phyloP scores from a whole-genome alignment of 2,329 filamentous ascomycete genomes.

The Beauveria bassiana region DNA sequence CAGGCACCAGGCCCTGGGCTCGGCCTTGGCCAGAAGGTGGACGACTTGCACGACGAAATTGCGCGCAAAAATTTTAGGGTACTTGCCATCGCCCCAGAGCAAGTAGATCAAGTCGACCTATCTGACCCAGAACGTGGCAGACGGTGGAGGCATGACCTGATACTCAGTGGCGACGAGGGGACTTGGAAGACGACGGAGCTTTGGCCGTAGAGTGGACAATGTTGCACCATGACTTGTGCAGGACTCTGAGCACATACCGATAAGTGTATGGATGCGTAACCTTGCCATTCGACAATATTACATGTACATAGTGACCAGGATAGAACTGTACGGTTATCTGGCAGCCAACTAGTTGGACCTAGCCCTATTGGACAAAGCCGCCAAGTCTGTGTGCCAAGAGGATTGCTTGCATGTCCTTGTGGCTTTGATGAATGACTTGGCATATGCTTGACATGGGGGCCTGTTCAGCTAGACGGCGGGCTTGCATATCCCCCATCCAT shows the following conservation, averaged over 20 bases:
- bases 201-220: slow-evolving; percentile 46
- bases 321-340: background rate
- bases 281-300: background rate
- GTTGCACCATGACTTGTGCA: background rate
- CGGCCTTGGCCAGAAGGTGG: slow-evolving; percentile 55
- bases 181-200: slow-evolving; percentile 63
- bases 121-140: slow-evolving; percentile 54
- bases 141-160: slow-evolving; percentile 61
- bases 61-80: slow-evolving; percentile 74
- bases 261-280: background rate
- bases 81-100: slow-evolving; percentile 70
- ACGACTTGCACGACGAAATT: slow-evolving; percentile 60
- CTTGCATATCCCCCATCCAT: background rate
- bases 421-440: slow-evolving; percentile 1
- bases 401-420: background rate
- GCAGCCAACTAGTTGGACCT: background rate
- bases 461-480: background rate
- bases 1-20: slow-evolving; percentile 36
- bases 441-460: background rate
- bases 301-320: background rate
- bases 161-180: slow-evolving; percentile 31
- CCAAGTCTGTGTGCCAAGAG: background rate
- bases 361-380: background rate
- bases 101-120: slow-evolving; percentile 69
- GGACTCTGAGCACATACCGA: background rate